Percentiles rank a stretch among this genome's conserved stretches.
Evolutionary conservation across 179 eudicot genomes (phyloP).

Genomic region (Drosera spatulata): DNA sequence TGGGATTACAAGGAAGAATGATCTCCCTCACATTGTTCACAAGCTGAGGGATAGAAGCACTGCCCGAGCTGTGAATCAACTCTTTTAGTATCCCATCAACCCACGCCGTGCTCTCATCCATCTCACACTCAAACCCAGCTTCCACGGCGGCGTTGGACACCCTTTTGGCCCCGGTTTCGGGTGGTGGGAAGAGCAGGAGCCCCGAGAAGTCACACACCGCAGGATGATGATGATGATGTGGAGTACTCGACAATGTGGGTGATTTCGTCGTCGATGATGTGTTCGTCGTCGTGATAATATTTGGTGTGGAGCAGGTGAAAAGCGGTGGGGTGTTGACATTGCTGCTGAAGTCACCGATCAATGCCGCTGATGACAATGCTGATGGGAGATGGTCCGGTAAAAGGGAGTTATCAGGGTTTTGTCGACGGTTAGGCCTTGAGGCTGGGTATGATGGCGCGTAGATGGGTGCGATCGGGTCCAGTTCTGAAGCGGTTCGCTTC

Average conservation of each 20-base stretch:
- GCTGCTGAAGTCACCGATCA: no score
- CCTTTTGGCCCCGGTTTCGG: constrained; percentile 1
- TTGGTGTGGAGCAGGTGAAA: background rate
- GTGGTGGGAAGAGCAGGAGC: constrained; percentile 77
- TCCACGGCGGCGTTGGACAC: background rate
- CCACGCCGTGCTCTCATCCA: constrained; percentile 34
- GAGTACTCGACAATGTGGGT: constrained; percentile 5
- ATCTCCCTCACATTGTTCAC: constrained; percentile 82
- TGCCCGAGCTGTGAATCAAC: constrained; percentile 48
- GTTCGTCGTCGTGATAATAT: background rate
- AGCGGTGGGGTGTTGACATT: no score
- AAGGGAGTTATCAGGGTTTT: no score
- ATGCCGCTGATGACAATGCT: no score
- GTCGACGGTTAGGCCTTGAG: no score
- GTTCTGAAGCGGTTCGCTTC: no score
- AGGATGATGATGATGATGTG: constrained; percentile 2
- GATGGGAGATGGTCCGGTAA: no score
- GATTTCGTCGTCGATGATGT: constrained; percentile 3
- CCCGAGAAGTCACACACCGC: constrained; percentile 83
- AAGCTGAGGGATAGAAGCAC: constrained; percentile 70
- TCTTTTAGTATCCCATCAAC: constrained; percentile 74
- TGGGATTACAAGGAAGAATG: constrained; percentile 88
- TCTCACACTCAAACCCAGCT: background rate
- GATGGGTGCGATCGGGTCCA: no score
- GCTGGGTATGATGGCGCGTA: no score